phyloP scores from a whole-genome alignment of 768 basidiomycete genomes.

The Boletus pseudo-olivaceus region DNA sequence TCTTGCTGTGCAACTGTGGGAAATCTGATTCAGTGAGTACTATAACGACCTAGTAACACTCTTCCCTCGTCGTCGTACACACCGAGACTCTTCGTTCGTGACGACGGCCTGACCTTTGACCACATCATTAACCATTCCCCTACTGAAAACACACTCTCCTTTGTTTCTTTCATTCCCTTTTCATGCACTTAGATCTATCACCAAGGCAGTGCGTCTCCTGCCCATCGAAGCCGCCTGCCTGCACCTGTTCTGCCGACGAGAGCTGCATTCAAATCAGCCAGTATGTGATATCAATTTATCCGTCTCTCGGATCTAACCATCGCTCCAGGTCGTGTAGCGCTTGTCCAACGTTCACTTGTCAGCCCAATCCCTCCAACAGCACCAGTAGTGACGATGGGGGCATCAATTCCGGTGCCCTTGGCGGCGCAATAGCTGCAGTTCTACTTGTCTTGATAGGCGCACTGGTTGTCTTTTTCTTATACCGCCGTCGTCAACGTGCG shows the following conservation, averaged over 20 bases:
- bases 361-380: constrained; percentile 27
- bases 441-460: constrained; percentile 56
- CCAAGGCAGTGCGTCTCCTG: constrained; percentile 52
- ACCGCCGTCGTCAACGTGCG: constrained; percentile 54
- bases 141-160: constrained; percentile 32
- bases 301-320: constrained; percentile 4
- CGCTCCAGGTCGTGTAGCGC: constrained; percentile 50
- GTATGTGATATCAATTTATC: constrained; percentile 35
- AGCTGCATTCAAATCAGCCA: constrained; percentile 58
- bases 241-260: constrained; percentile 54
- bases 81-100: constrained; percentile 7
- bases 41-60: constrained; percentile 8
- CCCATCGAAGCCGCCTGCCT: constrained; percentile 42
- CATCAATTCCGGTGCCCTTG: constrained; percentile 66
- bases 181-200: constrained; percentile 37
- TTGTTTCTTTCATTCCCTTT: constrained; percentile 21
- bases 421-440: constrained; percentile 66
- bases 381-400: constrained; percentile 35
- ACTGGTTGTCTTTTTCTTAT: constrained; percentile 54
- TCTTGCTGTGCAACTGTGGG: not conserved
- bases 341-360: constrained; percentile 55
- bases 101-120: constrained; percentile 23
- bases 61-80: not conserved
- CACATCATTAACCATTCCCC: constrained; percentile 16
- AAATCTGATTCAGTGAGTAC: not conserved